A percentile compares a stretch with the other conserved stretches of the same genome.
Conservation (phyloP, 768 basidiomycete genomes). For the Lactifluus subvellereus region DNA sequence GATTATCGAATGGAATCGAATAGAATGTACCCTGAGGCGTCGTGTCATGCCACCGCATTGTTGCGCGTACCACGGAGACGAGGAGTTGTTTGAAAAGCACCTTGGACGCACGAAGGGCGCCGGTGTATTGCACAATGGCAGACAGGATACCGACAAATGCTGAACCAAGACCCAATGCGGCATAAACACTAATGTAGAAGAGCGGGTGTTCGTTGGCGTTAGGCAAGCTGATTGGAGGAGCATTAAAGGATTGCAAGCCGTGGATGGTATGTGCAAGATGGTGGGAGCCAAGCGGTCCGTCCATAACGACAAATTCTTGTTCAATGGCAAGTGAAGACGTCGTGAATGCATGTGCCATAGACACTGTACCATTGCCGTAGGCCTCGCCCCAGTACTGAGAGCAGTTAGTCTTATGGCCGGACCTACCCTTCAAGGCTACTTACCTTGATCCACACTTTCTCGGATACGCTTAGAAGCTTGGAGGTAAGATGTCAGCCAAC, state of each 20-base stretch:
- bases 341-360: constrained; percentile 22
- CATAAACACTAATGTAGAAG: constrained; percentile 68
- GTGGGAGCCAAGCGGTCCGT: constrained; percentile 26
- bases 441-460: constrained; percentile 76
- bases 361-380: constrained; percentile 33
- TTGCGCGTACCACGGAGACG: constrained; percentile 67
- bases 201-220: constrained; percentile 54
- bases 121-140: constrained; percentile 53
- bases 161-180: constrained; percentile 48
- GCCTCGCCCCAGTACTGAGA: constrained; percentile 54
- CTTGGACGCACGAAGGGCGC: constrained; percentile 40
- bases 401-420: background rate
- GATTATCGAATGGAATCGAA: background rate
- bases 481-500: background rate
- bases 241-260: constrained; percentile 9
- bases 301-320: constrained; percentile 26
- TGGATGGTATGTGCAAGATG: constrained; percentile 24
- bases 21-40: constrained; percentile 62
- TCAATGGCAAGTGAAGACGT: constrained; percentile 26
- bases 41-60: constrained; percentile 80
- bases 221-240: constrained; percentile 32
- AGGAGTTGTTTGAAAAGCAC: constrained; percentile 48
- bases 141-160: constrained; percentile 44
- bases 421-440: background rate
- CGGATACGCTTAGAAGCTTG: constrained; percentile 46